Percentiles rank a stretch among this genome's conserved stretches.
These are phyloP conservation scores for Claviceps pusilla DNA, from an alignment of 2,329 filamentous ascomycete species.

Conservation along the genomic window DNA sequence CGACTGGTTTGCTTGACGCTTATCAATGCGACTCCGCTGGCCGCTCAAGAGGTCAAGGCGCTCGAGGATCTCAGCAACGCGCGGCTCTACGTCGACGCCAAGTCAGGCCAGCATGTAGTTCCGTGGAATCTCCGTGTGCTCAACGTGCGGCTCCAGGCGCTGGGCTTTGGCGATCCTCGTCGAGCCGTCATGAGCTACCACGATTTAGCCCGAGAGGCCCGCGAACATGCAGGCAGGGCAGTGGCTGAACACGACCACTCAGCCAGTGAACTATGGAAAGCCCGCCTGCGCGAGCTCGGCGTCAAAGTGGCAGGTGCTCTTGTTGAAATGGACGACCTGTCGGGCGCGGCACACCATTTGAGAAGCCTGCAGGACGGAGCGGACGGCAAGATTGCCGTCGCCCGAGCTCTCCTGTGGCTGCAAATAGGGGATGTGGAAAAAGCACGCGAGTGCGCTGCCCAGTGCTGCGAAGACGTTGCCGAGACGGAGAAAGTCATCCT, in stretches of 20 bases:
- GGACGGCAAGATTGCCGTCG: conserved; percentile 27
- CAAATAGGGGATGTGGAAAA: conserved; percentile 61
- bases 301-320: conserved; percentile 50
- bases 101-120: conserved; percentile 47
- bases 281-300: conserved; percentile 60
- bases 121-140: conserved; percentile 81
- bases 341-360: conserved; percentile 63
- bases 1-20: conserved; percentile 71
- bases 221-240: conserved; percentile 40
- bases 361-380: conserved; percentile 34
- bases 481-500: conserved; percentile 35
- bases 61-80: conserved; percentile 45
- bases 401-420: conserved; percentile 56
- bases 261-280: conserved; percentile 52
- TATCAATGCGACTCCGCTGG: conserved; percentile 55
- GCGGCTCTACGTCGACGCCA: conserved; percentile 40
- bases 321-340: conserved; percentile 76
- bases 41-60: conserved; percentile 50
- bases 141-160: conserved; percentile 66
- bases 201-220: conserved; percentile 67
- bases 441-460: conserved; percentile 40
- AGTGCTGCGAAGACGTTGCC: conserved; percentile 15
- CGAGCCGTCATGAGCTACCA: conserved; percentile 83
- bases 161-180: conserved; percentile 72
- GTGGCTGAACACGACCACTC: conserved; percentile 31